These are phyloP conservation scores for Fusarium fujikuroi DNA, from an alignment of 2,329 filamentous ascomycete genomes.

Conservation along the genomic window DNA sequence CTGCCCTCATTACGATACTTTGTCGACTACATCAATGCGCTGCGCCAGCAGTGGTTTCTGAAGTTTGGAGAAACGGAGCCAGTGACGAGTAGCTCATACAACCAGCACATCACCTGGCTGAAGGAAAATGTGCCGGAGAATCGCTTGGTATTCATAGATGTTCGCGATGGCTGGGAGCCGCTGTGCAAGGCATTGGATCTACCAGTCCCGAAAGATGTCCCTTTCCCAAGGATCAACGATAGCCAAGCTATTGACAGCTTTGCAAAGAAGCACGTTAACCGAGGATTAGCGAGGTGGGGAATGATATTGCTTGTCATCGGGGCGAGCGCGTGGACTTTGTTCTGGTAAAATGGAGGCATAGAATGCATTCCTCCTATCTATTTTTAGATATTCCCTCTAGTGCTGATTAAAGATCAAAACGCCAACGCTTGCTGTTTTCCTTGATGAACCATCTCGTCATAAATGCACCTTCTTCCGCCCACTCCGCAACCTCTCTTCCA, in stretches of 20 bases:
- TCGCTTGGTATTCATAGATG: background rate
- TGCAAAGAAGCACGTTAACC: background rate
- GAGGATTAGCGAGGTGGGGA: background rate
- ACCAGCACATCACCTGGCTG: background rate
- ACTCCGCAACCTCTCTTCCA: conserved; percentile 41
- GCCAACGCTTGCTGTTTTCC: conserved; percentile 49
- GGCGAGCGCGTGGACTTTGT: background rate
- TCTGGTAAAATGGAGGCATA: background rate
- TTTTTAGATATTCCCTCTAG: background rate
- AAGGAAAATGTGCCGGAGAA: background rate
- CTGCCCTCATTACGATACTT: background rate
- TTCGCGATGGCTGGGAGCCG: background rate
- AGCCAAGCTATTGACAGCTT: background rate
- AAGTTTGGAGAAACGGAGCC: background rate
- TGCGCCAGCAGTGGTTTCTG: background rate
- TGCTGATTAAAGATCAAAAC: conserved; percentile 26
- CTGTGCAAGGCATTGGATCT: background rate
- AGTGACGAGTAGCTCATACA: background rate
- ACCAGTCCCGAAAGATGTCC: background rate
- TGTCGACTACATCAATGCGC: background rate
- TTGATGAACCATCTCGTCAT: conserved; percentile 48
- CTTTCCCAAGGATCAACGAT: background rate
- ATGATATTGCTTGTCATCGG: rapidly evolving
- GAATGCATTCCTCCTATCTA: too few relatives aligned
- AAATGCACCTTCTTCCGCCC: conserved; percentile 47